These are phyloP conservation scores for Yamagishiella unicocca DNA, from an alignment of 139 green algal genomes.

Conservation along the genomic window DNA sequence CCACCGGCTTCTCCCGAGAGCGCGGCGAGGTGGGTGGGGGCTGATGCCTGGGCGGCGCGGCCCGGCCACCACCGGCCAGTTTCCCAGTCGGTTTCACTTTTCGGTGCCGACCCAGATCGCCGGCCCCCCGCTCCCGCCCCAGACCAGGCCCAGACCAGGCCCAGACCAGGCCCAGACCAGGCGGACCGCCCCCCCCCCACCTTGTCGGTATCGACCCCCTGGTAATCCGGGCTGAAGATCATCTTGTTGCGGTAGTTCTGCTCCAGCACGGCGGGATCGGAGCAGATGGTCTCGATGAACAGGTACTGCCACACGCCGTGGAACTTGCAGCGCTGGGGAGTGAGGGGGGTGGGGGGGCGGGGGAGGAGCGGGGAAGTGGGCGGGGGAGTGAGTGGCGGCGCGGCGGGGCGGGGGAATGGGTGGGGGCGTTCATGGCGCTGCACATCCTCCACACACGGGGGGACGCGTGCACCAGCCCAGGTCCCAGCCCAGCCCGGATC, in stretches of 20 bases:
- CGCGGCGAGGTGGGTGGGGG: too few relatives aligned
- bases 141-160: background rate
- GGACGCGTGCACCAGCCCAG: background rate
- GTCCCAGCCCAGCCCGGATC: background rate
- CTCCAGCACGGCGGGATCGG: conserved; percentile 85
- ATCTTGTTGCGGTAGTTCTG: conserved; percentile 94
- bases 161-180: background rate
- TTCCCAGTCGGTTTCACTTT: too few relatives aligned
- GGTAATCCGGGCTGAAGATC: conserved; percentile 90
- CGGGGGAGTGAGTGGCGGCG: background rate
- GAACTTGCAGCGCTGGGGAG: conserved; percentile 38
- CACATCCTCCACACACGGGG: background rate
- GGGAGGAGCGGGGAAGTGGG: background rate
- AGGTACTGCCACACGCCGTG: conserved; percentile 75
- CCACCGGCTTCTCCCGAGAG: too few relatives aligned
- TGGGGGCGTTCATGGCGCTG: background rate
- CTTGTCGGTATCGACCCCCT: conserved; percentile 72
- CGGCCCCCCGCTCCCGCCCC: too few relatives aligned
- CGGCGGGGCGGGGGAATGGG: background rate
- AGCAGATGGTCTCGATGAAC: conserved; percentile 97
- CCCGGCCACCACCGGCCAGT: too few relatives aligned
- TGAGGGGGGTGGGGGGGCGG: background rate
- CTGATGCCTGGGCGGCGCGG: too few relatives aligned
- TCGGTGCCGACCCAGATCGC: too few relatives aligned
- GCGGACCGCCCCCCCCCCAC: conserved; percentile 41